These are phyloP conservation scores for Vigna hirtella DNA, from an alignment of 306 rosid genomes.

Conservation along the genomic window DNA sequence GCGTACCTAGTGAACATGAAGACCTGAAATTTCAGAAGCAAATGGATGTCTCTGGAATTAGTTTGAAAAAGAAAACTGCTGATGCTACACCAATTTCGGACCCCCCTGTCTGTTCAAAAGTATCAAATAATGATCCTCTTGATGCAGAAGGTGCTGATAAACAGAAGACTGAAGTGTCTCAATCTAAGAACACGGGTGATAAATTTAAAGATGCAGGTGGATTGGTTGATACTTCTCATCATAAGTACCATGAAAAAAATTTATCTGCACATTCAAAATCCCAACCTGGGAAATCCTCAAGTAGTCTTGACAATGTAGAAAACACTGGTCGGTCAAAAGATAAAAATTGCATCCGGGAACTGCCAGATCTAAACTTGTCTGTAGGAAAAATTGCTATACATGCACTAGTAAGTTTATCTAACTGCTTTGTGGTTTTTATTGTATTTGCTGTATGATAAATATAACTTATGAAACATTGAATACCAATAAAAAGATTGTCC, in stretches of 20 bases:
- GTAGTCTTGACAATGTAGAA: constrained; percentile 58
- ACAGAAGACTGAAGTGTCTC: constrained; percentile 59
- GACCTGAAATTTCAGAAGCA: constrained; percentile 65
- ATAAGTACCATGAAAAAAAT: constrained; percentile 67
- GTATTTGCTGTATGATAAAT: constrained; percentile 2
- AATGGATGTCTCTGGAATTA: constrained; percentile 55
- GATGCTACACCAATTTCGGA: constrained; percentile 61
- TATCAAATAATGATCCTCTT: constrained; percentile 61
- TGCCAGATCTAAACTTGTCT: constrained; percentile 67
- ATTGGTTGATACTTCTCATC: constrained; percentile 55
- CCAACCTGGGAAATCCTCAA: constrained; percentile 62
- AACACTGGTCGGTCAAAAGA: constrained; percentile 56
- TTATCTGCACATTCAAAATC: constrained; percentile 60
- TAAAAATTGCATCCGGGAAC: constrained; percentile 64
- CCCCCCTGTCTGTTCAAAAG: constrained; percentile 61
- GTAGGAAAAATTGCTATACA: constrained; percentile 62
- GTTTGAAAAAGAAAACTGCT: constrained; percentile 63
- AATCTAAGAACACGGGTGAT: constrained; percentile 61
- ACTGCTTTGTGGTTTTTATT: constrained; percentile 24
- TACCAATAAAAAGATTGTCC: neutral
- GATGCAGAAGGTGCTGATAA: constrained; percentile 65
- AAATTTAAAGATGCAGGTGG: constrained; percentile 71
- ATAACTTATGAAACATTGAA: constrained; percentile 11
- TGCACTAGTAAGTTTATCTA: constrained; percentile 62
- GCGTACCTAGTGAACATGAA: constrained; percentile 56